Conservation (phyloP, 1,284 basidiomycete species). For the Ceratobasidium theobromae region DNA sequence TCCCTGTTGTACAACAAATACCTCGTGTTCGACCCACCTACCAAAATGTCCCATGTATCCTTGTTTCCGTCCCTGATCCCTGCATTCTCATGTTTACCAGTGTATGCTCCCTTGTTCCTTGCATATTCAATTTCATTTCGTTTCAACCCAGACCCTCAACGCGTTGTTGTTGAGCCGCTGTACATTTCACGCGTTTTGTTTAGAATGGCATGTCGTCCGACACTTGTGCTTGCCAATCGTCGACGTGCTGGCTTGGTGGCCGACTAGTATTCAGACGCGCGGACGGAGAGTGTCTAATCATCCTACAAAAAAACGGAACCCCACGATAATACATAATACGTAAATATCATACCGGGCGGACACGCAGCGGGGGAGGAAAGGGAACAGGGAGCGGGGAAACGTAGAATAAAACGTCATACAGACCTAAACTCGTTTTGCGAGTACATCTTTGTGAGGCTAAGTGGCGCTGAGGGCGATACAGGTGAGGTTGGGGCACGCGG, state of each 20-base stretch:
- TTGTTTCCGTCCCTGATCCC: neutral
- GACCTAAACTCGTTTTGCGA: constrained; percentile 33
- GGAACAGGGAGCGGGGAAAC: neutral
- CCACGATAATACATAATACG: neutral
- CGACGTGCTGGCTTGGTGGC: constrained; percentile 31
- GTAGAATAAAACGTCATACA: constrained; percentile 9
- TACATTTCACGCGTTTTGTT: neutral
- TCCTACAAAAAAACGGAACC: constrained; percentile 1
- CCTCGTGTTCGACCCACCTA: neutral
- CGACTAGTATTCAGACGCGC: constrained; percentile 32
- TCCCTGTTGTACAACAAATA: constrained; percentile 19
- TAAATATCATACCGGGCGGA: neutral
- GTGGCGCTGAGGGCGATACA: constrained; percentile 10
- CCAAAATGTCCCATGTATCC: neutral
- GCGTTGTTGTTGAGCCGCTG: neutral
- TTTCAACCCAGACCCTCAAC: neutral
- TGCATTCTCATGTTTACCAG: neutral
- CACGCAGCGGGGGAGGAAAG: no score
- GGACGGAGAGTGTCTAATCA: constrained; percentile 21
- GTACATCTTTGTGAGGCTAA: constrained; percentile 31
- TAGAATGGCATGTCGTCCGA: neutral
- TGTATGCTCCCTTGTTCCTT: constrained; percentile 1
- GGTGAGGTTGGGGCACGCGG: constrained; percentile 21
- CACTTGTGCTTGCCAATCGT: constrained; percentile 15
- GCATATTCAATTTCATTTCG: neutral